Conservation (phyloP, 2,329 filamentous ascomycete genomes). For the Fusarium pseudonygamai region DNA sequence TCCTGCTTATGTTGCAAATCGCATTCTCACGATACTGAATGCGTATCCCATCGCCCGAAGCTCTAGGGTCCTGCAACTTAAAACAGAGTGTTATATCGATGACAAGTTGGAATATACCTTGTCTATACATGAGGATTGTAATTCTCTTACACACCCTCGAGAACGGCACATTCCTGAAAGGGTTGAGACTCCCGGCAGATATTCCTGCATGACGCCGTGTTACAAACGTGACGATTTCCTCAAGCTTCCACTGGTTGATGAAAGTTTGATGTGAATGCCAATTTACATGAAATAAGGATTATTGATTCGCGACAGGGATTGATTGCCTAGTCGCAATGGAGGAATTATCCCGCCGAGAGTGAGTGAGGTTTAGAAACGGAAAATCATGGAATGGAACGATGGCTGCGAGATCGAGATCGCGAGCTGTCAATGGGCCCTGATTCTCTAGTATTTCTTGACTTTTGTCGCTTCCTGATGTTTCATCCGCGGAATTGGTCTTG, state of each 20-base stretch:
- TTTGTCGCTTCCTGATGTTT: constrained; percentile 6
- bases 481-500: constrained; percentile 27
- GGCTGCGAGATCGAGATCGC: constrained; percentile 37
- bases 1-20: constrained; percentile 14
- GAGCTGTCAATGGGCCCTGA: background rate
- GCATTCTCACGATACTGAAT: constrained; percentile 3
- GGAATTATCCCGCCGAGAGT: constrained; percentile 7
- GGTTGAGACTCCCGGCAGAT: constrained; percentile 24
- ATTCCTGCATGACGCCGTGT: constrained; percentile 21
- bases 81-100: constrained; percentile 34
- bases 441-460: background rate
- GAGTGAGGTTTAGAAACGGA: constrained; percentile 22
- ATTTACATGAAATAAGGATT: constrained; percentile 14
- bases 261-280: background rate
- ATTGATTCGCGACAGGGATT: constrained; percentile 24
- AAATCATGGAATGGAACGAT: constrained; percentile 1
- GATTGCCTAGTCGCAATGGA: constrained; percentile 4
- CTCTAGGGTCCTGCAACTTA: constrained; percentile 17
- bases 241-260: constrained; percentile 3
- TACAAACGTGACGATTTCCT: constrained; percentile 29
- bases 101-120: constrained; percentile 25
- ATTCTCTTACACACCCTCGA: constrained; percentile 34
- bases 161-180: constrained; percentile 28
- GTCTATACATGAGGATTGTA: constrained; percentile 24
- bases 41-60: background rate